phyloP scores from a whole-genome alignment of 441 rosid genomes.

The Hura crepitans region DNA sequence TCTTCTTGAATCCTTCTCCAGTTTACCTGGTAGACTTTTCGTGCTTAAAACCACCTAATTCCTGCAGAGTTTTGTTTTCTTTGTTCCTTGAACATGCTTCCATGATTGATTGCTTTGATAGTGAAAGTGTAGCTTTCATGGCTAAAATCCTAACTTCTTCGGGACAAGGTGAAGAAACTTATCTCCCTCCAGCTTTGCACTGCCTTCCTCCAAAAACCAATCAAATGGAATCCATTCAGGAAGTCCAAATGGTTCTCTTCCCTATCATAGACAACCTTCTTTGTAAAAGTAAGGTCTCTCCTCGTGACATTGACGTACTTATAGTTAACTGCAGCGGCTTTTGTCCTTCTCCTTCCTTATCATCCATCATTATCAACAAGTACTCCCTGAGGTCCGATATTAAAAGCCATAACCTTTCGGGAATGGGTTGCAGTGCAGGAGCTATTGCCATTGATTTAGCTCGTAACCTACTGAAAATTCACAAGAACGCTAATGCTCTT shows the following conservation, averaged over 20 bases:
- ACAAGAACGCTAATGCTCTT: slow-evolving; percentile 35
- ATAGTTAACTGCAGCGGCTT: slow-evolving; percentile 49
- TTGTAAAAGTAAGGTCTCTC: slow-evolving; percentile 35
- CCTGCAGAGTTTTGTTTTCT: slow-evolving; percentile 37
- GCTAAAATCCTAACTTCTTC: slow-evolving; percentile 44
- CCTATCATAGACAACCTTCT: slow-evolving; percentile 44
- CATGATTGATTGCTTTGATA: slow-evolving; percentile 31
- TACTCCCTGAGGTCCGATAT: slow-evolving; percentile 41
- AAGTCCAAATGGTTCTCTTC: slow-evolving; percentile 46
- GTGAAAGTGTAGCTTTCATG: slow-evolving; percentile 47
- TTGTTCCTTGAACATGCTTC: slow-evolving; percentile 40
- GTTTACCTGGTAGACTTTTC: slow-evolving; percentile 49
- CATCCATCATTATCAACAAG: slow-evolving; percentile 43
- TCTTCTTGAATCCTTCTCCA: slow-evolving; percentile 19
- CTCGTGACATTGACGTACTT: slow-evolving; percentile 42
- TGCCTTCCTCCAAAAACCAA: slow-evolving; percentile 43
- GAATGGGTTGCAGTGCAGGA: slow-evolving; percentile 61
- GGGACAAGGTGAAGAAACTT: slow-evolving; percentile 44
- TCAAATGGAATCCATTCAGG: slow-evolving; percentile 35
- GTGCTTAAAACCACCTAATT: slow-evolving; percentile 45
- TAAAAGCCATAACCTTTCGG: slow-evolving; percentile 48
- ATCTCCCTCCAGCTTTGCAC: slow-evolving; percentile 53
- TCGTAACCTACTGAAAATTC: slow-evolving; percentile 33
- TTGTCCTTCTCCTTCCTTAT: slow-evolving; percentile 49
- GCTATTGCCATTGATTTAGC: slow-evolving; percentile 42